Conservation (phyloP, 2,329 filamentous ascomycete species). For the Emmonsia crescens region DNA sequence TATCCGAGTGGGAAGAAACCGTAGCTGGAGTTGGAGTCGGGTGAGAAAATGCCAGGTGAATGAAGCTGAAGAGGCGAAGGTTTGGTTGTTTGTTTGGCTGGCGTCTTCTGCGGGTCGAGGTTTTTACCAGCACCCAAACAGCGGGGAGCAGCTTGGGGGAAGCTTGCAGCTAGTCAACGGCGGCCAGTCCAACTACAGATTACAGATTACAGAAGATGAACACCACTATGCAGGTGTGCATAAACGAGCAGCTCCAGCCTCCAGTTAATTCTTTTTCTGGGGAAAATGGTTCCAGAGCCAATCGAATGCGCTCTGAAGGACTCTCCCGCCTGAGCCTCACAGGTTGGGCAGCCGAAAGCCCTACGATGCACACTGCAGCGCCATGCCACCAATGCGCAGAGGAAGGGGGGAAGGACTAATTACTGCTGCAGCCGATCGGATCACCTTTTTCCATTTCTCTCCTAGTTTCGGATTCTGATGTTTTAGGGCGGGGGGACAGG, state of each 20-base stretch:
- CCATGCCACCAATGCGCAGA: neutral
- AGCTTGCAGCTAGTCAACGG: neutral
- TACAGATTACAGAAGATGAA: neutral
- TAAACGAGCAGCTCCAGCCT: neutral
- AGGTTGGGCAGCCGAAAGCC: constrained; percentile 22
- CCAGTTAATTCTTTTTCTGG: neutral
- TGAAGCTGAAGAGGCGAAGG: neutral
- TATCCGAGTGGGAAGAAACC: neutral
- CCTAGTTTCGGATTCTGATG: neutral
- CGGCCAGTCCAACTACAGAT: neutral
- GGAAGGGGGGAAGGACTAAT: neutral
- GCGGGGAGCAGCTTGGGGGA: neutral
- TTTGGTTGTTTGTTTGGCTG: neutral
- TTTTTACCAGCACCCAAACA: neutral
- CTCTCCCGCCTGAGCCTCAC: constrained; percentile 28
- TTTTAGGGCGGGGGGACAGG: neutral
- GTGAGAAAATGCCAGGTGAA: neutral
- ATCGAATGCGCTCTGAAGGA: constrained; percentile 12
- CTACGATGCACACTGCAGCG: constrained; percentile 20
- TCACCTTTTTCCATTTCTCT: neutral
- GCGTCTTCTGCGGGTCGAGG: neutral
- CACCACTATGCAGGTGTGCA: neutral
- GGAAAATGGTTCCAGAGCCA: constrained; percentile 11
- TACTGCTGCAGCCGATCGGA: neutral
- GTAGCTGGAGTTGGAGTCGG: neutral